Percentiles rank a stretch among this genome's conserved stretches.
Evolutionary conservation across 2,329 filamentous ascomycete genomes (phyloP).

Genomic region (Monosporascus sp.): DNA sequence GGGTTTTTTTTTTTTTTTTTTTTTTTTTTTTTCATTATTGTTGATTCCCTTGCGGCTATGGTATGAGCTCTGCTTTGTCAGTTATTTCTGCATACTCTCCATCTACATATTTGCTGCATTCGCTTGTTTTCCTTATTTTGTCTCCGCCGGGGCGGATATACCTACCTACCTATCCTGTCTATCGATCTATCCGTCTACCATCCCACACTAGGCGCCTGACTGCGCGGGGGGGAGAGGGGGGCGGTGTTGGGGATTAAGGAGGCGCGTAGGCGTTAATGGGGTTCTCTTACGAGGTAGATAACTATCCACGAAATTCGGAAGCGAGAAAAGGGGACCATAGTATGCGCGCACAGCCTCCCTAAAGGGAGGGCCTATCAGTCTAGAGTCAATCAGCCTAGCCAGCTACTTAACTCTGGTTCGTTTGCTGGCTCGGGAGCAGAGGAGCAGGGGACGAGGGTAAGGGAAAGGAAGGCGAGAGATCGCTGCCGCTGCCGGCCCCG

Average conservation of each 20-base stretch:
- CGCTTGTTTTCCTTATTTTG: background rate
- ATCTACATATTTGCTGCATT: background rate
- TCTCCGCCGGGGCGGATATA: background rate
- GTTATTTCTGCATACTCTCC: background rate
- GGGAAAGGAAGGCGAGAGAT: background rate
- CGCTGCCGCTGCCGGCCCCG: no score
- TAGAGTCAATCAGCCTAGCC: no score
- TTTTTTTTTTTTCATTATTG: background rate
- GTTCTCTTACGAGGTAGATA: background rate
- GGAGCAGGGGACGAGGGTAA: background rate
- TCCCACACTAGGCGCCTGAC: background rate
- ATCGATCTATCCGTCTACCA: no score
- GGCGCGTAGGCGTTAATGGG: no score
- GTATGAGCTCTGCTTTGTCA: background rate
- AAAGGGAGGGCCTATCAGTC: no score
- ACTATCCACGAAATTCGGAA: background rate
- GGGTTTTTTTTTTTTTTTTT: constrained; percentile 3
- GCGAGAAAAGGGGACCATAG: background rate
- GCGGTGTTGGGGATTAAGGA: background rate
- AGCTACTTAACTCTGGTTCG: background rate
- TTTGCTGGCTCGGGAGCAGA: constrained; percentile 2
- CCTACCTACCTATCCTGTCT: background rate
- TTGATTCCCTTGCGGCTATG: no score
- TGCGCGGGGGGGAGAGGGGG: background rate
- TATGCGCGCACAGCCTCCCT: background rate